Conservation (phyloP, 192 early-diverging fungal species). For the Coemansia sp. region DNA sequence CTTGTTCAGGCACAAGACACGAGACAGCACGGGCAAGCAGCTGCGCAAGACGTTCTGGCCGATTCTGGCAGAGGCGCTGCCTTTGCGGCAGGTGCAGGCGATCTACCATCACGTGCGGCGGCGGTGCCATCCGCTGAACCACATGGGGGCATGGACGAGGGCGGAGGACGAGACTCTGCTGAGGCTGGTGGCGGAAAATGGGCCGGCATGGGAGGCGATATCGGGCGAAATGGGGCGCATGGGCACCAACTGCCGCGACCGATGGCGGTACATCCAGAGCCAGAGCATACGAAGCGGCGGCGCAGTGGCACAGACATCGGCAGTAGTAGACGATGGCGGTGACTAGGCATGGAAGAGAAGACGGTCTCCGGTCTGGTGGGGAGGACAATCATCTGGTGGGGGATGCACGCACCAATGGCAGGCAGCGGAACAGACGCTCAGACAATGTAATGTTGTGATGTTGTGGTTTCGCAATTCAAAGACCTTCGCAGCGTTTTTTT, state of each 20-base stretch:
- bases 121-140: slow-evolving; percentile 48
- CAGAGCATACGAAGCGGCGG: not conserved
- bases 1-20: slow-evolving; percentile 30
- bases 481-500: not conserved
- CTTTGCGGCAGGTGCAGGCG: slow-evolving; percentile 41
- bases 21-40: slow-evolving; percentile 17
- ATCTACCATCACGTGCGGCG: slow-evolving; percentile 52
- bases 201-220: slow-evolving; percentile 48
- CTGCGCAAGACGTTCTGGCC: slow-evolving; percentile 46
- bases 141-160: slow-evolving; percentile 46
- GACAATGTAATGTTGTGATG: not conserved
- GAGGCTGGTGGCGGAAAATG: slow-evolving; percentile 39
- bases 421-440: not conserved
- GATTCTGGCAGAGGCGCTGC: slow-evolving; percentile 40
- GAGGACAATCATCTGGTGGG: not conserved
- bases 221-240: slow-evolving; percentile 39
- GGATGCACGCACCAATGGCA: not conserved
- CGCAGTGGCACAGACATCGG: not conserved
- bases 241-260: slow-evolving; percentile 53
- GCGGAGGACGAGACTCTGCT: slow-evolving; percentile 35
- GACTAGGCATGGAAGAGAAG: not conserved
- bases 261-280: slow-evolving; percentile 48
- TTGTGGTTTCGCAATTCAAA: not conserved
- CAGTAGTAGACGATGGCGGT: not conserved
- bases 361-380: not conserved